Evolutionary conservation across 2,329 filamentous ascomycete species (phyloP).

Genomic region (Phaeoacremonium minimum): DNA sequence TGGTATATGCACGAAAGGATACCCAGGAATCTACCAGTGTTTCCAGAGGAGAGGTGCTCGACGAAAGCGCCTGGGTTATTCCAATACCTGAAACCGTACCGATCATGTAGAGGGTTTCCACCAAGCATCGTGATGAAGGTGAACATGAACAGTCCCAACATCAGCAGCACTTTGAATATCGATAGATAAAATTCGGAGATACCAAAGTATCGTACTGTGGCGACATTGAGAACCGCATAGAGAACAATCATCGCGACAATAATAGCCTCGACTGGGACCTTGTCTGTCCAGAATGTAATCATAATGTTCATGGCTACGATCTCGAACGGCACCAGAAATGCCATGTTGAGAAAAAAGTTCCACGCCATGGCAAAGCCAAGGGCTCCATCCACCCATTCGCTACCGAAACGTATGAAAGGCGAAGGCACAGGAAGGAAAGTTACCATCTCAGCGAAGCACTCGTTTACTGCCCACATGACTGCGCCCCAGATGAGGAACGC

Average conservation of each 20-base stretch:
- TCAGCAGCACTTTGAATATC: constrained; percentile 30
- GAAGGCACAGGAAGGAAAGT: constrained; percentile 41
- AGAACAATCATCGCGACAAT: constrained; percentile 37
- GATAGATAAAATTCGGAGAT: constrained; percentile 41
- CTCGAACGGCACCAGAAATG: constrained; percentile 45
- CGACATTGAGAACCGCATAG: constrained; percentile 34
- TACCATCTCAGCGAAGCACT: constrained; percentile 40
- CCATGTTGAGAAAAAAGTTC: constrained; percentile 48
- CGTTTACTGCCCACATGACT: constrained; percentile 20
- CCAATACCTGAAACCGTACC: constrained; percentile 31
- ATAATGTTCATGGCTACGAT: constrained; percentile 45
- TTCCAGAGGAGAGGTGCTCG: constrained; percentile 44
- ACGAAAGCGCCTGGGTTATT: constrained; percentile 49
- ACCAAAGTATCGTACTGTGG: constrained; percentile 37
- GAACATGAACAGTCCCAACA: constrained; percentile 24
- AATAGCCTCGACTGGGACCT: constrained; percentile 37
- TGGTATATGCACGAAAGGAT: constrained; percentile 60
- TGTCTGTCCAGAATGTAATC: constrained; percentile 42
- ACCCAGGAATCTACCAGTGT: constrained; percentile 56
- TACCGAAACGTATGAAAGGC: constrained; percentile 38
- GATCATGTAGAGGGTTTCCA: constrained; percentile 33
- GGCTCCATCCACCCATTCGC: constrained; percentile 41
- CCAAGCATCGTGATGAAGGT: constrained; percentile 40
- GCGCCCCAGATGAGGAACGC: constrained; percentile 18
- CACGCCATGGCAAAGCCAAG: constrained; percentile 40